Evolutionary conservation across 345 rosid genomes (phyloP), one percentile per base, ranked within the genome.

Genomic region (Eucalyptus rudis): DNA sequence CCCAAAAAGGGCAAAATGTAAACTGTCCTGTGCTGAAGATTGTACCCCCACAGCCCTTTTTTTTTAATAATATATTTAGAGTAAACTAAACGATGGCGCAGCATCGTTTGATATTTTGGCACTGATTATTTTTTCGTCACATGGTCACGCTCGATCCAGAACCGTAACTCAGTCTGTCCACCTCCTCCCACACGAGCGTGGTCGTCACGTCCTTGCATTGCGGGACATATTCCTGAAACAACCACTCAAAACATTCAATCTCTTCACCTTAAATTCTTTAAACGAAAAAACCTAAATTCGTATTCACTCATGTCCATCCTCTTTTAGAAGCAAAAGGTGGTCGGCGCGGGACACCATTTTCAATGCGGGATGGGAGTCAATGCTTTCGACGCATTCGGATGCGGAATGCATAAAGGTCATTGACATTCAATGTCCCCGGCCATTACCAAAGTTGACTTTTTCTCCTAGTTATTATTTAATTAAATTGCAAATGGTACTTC

Each of bases 101-200:
- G 62, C 62, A 24, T 24, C 62, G 62, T 22, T 56, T 56, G 62
- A 56, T 56, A 56, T 29, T 49, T 15, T 7, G 17, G 27, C n/a
- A 45, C n/a, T 19, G 54, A 27, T 27, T 40, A n/a, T 10, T 86
- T 5, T 17, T 50, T 27, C 62, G 64, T 81, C 88, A 47, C n/a
- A 87, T 87, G 87, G 96, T 93, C 24, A 95, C 96, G 85, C 92
- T 93, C 29, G 97, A 90, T 88, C 95, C 97, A 7, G 96, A 88
- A 87, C 92, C 93, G 56, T 90, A 95, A 85, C 92, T 89, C 44
- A 95, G 90, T 91, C 97, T 95, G 81, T 94, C 98, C 86, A 94
- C 97, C 92, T 93, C 96, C 51, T 96, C 99, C 99, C 99, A 97
- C 86, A 92, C 98, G 92, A 97, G 86, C 90, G 96, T 96, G 33